Evolutionary conservation across 345 rosid genomes (phyloP), one percentile per base, ranked within the genome.

Genomic region (Camelina sativa): DNA sequence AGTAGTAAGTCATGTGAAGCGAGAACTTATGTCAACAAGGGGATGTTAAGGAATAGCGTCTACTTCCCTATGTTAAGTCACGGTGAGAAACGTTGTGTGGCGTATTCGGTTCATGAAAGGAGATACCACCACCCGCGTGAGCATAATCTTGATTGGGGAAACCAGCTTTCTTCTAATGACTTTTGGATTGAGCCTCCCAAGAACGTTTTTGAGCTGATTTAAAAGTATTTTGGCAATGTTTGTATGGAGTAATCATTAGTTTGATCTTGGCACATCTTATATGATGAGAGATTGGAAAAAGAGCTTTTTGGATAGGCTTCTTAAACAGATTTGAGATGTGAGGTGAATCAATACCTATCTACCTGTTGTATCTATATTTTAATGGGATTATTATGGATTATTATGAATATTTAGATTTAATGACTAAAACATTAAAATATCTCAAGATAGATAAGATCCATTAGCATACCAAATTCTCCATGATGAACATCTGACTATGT

Each of bases 151-250:
- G 61, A 76, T 4, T 69, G 58, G 58, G 57, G 47, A 67, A 67
- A 58, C 28, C 37, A 67, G 22, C 8, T 11, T 1, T 68, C 70
- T 53, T 62, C 22, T 44, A 65, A 54, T 30, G 16, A 46, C 35
- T 53, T 76, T 54, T 76, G 79, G 79, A 69, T 76, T 15, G 13
- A 76, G 58, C 11, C 79, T 53, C 65, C 79, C 1, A 35, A 69
- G 64, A 62, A 69, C 8, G 44, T 13, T 11, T 35, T 10, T 0
- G 64, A 35, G 64, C 28, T 59, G 17, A 9, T 59, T 59, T 37
- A 5, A 35, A 59, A 37, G 10, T 37, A 5, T 37, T 10, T 59
- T 37, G 28, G 46, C 8, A 58, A 16, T 37, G 64, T 6, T 17
- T 17, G 28, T 35, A 17, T 35, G 43, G 23, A 35, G 44, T 10